Percentiles rank a stretch among this genome's conserved stretches.
phyloP scores from a whole-genome alignment of 306 rosid genomes.

The Sesbania bispinosa region DNA sequence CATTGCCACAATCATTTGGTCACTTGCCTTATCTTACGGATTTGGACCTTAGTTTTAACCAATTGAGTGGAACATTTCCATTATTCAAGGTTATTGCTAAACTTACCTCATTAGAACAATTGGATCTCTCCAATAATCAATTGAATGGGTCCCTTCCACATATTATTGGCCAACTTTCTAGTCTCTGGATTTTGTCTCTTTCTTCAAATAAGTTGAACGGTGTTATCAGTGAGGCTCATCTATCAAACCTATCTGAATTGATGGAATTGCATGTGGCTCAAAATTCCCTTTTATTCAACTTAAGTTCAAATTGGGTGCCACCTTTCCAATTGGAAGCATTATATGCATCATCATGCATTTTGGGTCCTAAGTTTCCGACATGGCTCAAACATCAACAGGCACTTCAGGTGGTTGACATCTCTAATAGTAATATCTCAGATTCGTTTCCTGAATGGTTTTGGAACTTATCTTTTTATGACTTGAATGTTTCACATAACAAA shows the following conservation, averaged over 20 bases:
- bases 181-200: rapidly evolving
- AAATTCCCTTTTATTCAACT: constrained; percentile 3
- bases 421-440: too few relatives aligned
- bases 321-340: not conserved
- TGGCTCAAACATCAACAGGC: constrained; percentile 31
- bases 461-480: too few relatives aligned
- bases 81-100: not conserved
- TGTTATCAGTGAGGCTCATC: too few relatives aligned
- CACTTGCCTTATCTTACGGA: not conserved
- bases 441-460: too few relatives aligned
- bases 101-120: not conserved
- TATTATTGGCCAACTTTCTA: constrained; percentile 18
- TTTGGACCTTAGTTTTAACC: not conserved
- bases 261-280: not conserved
- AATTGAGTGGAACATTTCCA: not conserved
- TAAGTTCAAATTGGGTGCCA: constrained; percentile 23
- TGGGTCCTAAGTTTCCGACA: constrained; percentile 32
- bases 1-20: not conserved
- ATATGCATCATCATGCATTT: too few relatives aligned
- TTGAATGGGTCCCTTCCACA: not conserved
- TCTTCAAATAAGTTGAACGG: too few relatives aligned
- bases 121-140: not conserved
- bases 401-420: not conserved
- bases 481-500: too few relatives aligned
- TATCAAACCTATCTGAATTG: constrained; percentile 11